A percentile compares a stretch with the other conserved stretches of the same genome.
Conservation (phyloP, 2,329 filamentous ascomycete genomes). For the Paraconiothyrium sp. region DNA sequence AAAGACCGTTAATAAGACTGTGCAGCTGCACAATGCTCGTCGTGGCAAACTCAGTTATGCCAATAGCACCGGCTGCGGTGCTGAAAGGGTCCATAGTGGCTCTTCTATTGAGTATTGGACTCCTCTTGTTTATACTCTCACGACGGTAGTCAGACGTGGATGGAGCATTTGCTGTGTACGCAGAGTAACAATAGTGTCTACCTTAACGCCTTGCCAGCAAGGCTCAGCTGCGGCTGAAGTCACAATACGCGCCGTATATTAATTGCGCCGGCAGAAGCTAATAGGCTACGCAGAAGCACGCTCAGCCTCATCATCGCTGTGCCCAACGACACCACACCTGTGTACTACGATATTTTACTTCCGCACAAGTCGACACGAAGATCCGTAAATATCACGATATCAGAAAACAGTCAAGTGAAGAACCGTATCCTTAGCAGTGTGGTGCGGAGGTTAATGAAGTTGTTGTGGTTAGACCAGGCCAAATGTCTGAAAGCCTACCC, state of each 20-base stretch:
- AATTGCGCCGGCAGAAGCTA: background rate
- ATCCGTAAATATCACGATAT: no score
- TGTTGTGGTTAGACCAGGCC: no score
- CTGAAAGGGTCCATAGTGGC: slow-evolving; percentile 16
- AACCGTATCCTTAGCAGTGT: background rate
- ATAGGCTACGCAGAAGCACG: background rate
- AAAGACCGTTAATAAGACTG: slow-evolving; percentile 18
- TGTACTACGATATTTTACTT: background rate
- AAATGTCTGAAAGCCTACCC: no score
- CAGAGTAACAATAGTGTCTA: background rate
- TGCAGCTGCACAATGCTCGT: slow-evolving; percentile 21
- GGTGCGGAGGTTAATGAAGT: no score
- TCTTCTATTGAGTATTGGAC: background rate
- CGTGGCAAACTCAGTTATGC: slow-evolving; percentile 20
- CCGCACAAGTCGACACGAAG: no score
- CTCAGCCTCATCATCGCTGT: background rate
- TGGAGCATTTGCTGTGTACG: no score
- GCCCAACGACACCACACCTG: background rate
- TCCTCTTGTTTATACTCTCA: background rate
- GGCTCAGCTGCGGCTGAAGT: background rate
- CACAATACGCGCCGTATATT: background rate
- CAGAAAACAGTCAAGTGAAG: background rate
- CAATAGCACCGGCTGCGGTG: slow-evolving; percentile 11
- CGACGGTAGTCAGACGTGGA: background rate
- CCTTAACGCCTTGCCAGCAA: background rate